These are phyloP conservation scores for Mrakia gelida DNA, from an alignment of 768 basidiomycete genomes.

Conservation along the genomic window DNA sequence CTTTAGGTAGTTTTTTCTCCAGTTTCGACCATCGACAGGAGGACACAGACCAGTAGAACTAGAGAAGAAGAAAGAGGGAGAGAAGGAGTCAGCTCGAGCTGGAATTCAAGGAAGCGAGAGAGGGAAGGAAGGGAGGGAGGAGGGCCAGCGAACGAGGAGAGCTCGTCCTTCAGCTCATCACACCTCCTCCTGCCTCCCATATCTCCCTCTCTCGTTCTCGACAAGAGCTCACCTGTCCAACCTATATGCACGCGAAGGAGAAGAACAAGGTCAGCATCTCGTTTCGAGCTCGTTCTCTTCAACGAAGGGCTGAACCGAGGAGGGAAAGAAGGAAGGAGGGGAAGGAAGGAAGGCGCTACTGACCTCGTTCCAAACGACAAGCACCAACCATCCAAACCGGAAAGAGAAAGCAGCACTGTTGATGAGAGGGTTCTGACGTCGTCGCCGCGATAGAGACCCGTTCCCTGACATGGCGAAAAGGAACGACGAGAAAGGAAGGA, in stretches of 20 bases:
- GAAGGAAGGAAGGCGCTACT: background rate
- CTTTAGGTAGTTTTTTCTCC: slow-evolving; percentile 2
- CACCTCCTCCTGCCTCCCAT: background rate
- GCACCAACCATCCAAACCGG: slow-evolving; percentile 25
- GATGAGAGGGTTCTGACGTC: background rate
- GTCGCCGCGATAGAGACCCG: background rate
- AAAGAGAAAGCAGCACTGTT: slow-evolving; percentile 24
- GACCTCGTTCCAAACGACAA: slow-evolving; percentile 32
- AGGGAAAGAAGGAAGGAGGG: background rate
- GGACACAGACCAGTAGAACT: slow-evolving; percentile 31
- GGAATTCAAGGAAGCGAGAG: no score
- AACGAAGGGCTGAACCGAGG: no score
- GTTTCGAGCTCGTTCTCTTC: no score
- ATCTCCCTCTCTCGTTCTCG: background rate
- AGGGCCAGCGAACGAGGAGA: background rate
- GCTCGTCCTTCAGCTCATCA: background rate
- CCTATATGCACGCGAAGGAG: background rate
- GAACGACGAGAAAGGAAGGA: no score
- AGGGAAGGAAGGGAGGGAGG: background rate
- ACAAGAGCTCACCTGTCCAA: slow-evolving; percentile 28
- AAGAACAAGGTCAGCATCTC: background rate
- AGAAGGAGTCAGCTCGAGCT: no score
- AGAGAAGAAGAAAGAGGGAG: no score
- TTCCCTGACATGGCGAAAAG: background rate
- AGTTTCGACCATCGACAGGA: slow-evolving; percentile 30